Evolutionary conservation across 805 yeast genomes (phyloP), one percentile per base, ranked within the genome.

Genomic region (Kodamaea leandrae): DNA sequence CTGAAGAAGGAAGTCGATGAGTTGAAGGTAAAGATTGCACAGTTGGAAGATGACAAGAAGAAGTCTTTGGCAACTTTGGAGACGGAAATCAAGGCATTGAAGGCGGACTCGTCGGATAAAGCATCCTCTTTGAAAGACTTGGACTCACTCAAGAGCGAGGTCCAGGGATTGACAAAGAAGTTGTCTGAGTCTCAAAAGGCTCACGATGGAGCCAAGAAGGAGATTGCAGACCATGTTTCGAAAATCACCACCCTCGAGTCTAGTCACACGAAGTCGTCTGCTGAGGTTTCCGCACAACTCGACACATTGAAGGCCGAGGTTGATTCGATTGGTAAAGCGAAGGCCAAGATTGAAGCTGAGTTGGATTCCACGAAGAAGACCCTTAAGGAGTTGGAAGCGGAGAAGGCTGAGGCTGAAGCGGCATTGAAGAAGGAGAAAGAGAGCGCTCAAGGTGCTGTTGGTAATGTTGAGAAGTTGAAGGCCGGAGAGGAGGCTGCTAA

Each of bases 1-100:
- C 9, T 38, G 29, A 36, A 34, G 26, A n/a, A 23, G 27, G 15
- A 10, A 15, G 16, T 27, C 15, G 45, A 37, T 15, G 27, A 33
- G 14, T 25, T 25, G 18, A 27, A 20, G 21, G 12, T 10, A 29
- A 21, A 35, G 17, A 21, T 27, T 14, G 13, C 29, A 26, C 24
- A 21, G 13, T 24, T 28, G 36, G 41, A 30, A n/a, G 10, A 13
- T 8, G 21, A 25, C 9, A 25, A 29, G 10, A 25, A 32, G 18
- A 18, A 32, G 15, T 23, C 28, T 14, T 19, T 18, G 16, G 23
- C 32, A 3, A 19, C 32, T 16, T 33, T 40, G 18, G 42, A 37
- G 16, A 16, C 36, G 9, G 39, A 39, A 17, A 14, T 32, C 16
- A 24, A 25, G 19, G 16, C 26, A 14, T 32, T 39, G 33, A 33